Base-by-base conservation (phyloP, 2,329 filamentous ascomycete species). In the Trematosphaeria pertusa region DNA sequence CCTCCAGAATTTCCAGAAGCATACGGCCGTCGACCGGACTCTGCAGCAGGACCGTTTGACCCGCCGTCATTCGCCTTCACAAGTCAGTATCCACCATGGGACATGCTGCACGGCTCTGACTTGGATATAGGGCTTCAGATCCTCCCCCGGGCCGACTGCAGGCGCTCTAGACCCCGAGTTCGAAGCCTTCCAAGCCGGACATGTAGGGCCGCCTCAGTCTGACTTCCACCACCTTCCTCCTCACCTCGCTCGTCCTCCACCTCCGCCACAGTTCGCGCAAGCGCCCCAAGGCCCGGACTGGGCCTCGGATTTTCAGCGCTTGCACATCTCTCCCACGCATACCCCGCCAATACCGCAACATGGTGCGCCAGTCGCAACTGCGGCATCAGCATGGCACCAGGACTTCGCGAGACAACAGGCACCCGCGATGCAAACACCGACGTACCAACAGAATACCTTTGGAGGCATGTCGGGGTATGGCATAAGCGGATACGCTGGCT, bases 1-100 rank as follows among this genome's bases (percentile, higher is more conserved):
- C 53, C 81, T 89, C 41, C 88, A 90, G 71, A 86, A 82, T 63
- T 84, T 91, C 66, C 82, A 87, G 61, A 85, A 87, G 61, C 87
- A 91, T 69, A 76, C 83, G 9, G 79, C 86, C 37, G 79, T 83
- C 52, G 87, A 91, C 66, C 79, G 86, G 43, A 85, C 85, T 8
- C 76, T 88, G 37, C 87, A 91, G 65, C 88, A 90, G 69, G 88
- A 91, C 71, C 85, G 87, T 40, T 62, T 88, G 36, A 71, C 78
- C 26, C 74, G 78, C 8, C 79, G 81, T 49, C 77, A 80, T 43
- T 73, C 79, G 41, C 77, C 81, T 34, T 71, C 76, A 38, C 81
- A 86, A 70, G 85, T 85, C 71, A 52, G 73, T 56, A 18, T 18
- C 30, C n/a, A 15, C 28, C 15, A 39, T 17, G 22, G 20, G 32